These are phyloP conservation scores for Pelargonium citronellum DNA, from an alignment of 441 rosid genomes.

Conservation along the genomic window DNA sequence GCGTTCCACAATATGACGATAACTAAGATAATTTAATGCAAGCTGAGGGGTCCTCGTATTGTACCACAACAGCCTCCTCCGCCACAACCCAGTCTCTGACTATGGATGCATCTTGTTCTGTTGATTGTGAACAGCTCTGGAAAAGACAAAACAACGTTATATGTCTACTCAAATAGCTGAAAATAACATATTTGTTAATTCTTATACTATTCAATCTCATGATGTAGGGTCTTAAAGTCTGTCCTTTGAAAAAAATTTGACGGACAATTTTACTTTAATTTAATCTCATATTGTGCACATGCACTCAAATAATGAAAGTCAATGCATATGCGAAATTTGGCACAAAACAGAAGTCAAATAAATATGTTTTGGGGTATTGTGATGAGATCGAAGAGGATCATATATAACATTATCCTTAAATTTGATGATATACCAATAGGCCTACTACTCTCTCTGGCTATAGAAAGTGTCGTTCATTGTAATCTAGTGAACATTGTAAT, in stretches of 20 bases:
- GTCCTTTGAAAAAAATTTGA: too few relatives aligned
- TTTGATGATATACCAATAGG: not conserved
- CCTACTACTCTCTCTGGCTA: not conserved
- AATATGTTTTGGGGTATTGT: too few relatives aligned
- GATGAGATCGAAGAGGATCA: too few relatives aligned
- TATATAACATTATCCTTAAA: too few relatives aligned
- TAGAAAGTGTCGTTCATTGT: not conserved
- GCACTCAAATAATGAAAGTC: too few relatives aligned
- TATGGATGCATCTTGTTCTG: conserved; percentile 18
- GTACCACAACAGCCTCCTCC: conserved; percentile 53
- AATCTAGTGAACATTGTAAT: too few relatives aligned
- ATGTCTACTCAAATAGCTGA: not conserved
- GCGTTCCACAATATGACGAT: not conserved
- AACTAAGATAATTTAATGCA: conserved; percentile 4
- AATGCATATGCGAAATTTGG: too few relatives aligned
- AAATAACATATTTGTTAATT: not conserved
- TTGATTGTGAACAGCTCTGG: conserved; percentile 47
- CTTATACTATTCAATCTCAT: too few relatives aligned
- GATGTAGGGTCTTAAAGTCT: too few relatives aligned
- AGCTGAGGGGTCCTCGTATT: conserved; percentile 38
- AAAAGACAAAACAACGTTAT: conserved; percentile 10
- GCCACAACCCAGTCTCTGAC: conserved; percentile 44
- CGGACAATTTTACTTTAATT: not conserved
- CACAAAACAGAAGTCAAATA: too few relatives aligned
- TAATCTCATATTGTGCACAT: too few relatives aligned